Conservation (phyloP, 2,329 filamentous ascomycete genomes). For the Penicillium sp. region DNA sequence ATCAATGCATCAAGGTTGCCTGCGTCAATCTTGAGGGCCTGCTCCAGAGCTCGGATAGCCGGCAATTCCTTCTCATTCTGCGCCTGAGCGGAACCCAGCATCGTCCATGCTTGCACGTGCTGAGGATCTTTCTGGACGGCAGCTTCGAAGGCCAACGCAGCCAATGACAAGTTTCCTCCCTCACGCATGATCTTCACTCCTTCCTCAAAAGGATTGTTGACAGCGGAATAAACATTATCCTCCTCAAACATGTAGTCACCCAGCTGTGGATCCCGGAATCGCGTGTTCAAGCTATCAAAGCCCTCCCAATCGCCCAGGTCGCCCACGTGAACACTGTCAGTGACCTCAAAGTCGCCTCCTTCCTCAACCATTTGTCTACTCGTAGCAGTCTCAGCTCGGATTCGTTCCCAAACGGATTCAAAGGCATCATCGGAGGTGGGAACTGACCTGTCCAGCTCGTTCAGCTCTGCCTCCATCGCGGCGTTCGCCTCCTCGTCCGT, state of each 20-base stretch:
- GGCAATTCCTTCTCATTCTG: conserved; percentile 99
- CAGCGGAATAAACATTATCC: conserved; percentile 83
- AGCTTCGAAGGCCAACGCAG: conserved; percentile 92
- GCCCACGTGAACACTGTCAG: conserved; percentile 60
- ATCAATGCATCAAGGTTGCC: conserved; percentile 88
- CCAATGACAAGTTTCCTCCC: conserved; percentile 90
- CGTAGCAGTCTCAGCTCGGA: conserved; percentile 50
- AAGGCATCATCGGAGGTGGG: conserved; percentile 72
- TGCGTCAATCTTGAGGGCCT: conserved; percentile 84
- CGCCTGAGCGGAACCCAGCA: conserved; percentile 87
- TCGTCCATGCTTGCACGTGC: conserved; percentile 91
- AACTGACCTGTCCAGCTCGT: conserved; percentile 85
- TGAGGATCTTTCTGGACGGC: conserved; percentile 86
- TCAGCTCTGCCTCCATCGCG: conserved; percentile 82
- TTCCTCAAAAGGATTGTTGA: conserved; percentile 86
- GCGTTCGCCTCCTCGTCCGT: conserved; percentile 66
- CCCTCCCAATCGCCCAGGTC: conserved; percentile 80
- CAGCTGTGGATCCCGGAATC: conserved; percentile 73
- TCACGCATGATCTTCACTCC: conserved; percentile 91
- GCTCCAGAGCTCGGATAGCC: conserved; percentile 89
- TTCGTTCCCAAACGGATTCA: conserved; percentile 69
- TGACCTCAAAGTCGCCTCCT: conserved; percentile 61
- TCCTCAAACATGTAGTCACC: conserved; percentile 95
- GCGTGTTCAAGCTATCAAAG: conserved; percentile 71
- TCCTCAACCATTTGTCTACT: conserved; percentile 65